These are phyloP conservation scores for Vicia faba DNA, from an alignment of 306 rosid species.

Conservation along the genomic window DNA sequence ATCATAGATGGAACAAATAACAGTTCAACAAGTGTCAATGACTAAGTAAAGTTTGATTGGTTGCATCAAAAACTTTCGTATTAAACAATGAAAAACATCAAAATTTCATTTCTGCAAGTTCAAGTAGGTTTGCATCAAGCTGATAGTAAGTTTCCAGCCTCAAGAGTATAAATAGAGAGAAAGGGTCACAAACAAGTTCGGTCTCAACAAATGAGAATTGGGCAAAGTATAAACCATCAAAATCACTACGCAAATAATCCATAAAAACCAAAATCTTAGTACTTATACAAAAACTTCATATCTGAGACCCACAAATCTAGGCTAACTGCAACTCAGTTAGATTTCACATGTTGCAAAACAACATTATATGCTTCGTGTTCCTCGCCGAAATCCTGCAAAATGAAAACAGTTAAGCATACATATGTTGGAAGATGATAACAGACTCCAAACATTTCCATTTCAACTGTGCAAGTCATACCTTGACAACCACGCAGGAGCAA, in stretches of 20 bases:
- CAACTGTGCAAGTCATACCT: conserved; percentile 42
- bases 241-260: neutral
- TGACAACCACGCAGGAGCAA: conserved; percentile 74
- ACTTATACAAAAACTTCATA: conserved; percentile 13
- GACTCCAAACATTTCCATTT: neutral
- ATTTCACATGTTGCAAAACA: conserved; percentile 18
- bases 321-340: conserved; percentile 1
- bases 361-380: conserved; percentile 6
- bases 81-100: neutral
- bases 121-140: neutral
- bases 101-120: neutral
- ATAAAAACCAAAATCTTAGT: neutral
- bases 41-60: no score
- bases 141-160: neutral
- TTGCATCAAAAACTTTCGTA: neutral
- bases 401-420: neutral
- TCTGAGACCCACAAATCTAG: neutral
- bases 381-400: conserved; percentile 9
- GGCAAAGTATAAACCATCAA: conserved; percentile 5
- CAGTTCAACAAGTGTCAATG: no score
- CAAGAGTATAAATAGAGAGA: neutral
- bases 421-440: neutral
- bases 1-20: no score
- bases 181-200: neutral
- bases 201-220: neutral